Evolutionary conservation across 305 asterid species (phyloP), one percentile per base, ranked within the genome.

Genomic region (Fraxinus dipetala): DNA sequence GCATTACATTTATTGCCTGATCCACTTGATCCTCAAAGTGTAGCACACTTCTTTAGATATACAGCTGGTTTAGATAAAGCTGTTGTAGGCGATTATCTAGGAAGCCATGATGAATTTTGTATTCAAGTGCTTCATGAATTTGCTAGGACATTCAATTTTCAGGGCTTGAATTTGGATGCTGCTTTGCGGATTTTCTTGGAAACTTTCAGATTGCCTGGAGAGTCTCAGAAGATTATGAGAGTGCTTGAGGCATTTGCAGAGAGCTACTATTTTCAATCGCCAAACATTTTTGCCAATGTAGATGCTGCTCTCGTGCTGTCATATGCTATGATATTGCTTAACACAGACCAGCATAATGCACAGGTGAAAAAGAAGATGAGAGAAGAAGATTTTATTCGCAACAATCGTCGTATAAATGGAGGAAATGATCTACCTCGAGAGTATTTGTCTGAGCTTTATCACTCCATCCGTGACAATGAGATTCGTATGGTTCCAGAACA

Each of bases 321-420:
- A 30, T 95, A 95, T 89, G 94, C 98, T 74, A 72, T 95, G 75
- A 93, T 95, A 86, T 4, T 95, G 97, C 98, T 95, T 31, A 95
- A 95, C 89, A 95, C 99, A 6, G 99, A 95, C 85, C 99, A 90
- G 76, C 99, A 95, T 84, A 95, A 92, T 73, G 78, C 95, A 61
- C 99, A 94, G 92, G 99, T 95, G 85, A 95, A 94, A 89, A 94
- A 91, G 91, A 95, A 93, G 92, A 95, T 95, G 99, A 95, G 90
- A 4, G 97, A 92, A 89, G 99, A 92, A 75, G 99, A 95, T 87
- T 95, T 95, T 87, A 91, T 95, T 81, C 93, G 97, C 59, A 95
- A 95, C 86, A 94, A 93, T 86, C 90, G 99, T 45, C 89, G 90
- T 85, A 95, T 95, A 82, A 95, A 94, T 75, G 98, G 96, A 80